Base-by-base conservation (phyloP, 73 alveolate genomes). In the Paramecium sexaurelia region DNA sequence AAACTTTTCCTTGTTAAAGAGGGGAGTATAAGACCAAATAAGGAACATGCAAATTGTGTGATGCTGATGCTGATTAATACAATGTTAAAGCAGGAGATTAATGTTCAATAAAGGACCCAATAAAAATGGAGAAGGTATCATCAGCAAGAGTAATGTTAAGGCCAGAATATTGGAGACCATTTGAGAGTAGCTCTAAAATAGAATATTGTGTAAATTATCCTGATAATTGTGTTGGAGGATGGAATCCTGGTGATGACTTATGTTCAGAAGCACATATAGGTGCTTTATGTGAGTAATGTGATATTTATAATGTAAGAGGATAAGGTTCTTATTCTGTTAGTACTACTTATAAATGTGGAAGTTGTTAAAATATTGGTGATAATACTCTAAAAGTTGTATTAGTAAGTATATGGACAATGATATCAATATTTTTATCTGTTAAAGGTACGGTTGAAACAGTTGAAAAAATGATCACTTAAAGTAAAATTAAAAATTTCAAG, bases 121-220 rank as follows among this genome's bases (percentile, higher is more conserved):
- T 35, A 1, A 20, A 66, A 24, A 66, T 66, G 83, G 1, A 29
- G 27, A 19, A 66, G 11, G 83, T 66, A 5, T 29, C 83, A 19
- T 66, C 83, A 66, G 43, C 83, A 13, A 66, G 83, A 84, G 27
- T 84, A 7, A 47, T 45, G 27, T 47, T 84, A 15, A 22, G 57
- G 1, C 39, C 55, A n/a, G 93, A 73, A 86, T 86, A 86, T 61
- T 86, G 93, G 93, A 86, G 93, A 57, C 93, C 93, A 6, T 69
- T 19, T 56, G 87, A 55, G 24, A 24, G 33, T 6, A 57, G 73
- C 2, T 17, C 27, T 20, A 55, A 55, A 19, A 57, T 86, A 17
- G 93, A 86, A 37, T 29, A 56, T 19, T 86, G 93, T 33, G 15
- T 29, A 15, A 55, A 86, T 35, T 22, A 29, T 7, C 29, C 66